These are phyloP conservation scores for Saccharomyces hybrid DNA, from an alignment of 1,139 yeast genomes.

Conservation along the genomic window DNA sequence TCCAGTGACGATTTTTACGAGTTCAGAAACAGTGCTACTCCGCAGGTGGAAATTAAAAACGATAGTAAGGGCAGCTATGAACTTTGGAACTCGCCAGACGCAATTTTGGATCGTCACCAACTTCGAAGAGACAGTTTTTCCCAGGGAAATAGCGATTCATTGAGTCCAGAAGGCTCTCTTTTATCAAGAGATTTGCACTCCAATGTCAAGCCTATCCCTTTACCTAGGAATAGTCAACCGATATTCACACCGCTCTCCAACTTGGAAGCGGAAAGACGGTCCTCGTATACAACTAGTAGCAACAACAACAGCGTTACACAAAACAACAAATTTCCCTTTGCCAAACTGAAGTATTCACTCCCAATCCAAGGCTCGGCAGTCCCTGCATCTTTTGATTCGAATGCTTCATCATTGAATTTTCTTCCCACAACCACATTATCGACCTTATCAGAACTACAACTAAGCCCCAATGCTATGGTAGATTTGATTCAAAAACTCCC, in stretches of 20 bases:
- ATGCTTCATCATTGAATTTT: conserved; percentile 16
- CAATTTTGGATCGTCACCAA: neutral
- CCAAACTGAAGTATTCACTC: conserved; percentile 3
- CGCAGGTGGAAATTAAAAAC: neutral
- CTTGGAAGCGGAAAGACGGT: conserved; percentile 13
- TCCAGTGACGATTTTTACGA: conserved; percentile 4
- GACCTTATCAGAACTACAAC: conserved; percentile 12
- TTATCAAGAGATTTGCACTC: conserved; percentile 23
- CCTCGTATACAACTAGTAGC: conserved; percentile 9
- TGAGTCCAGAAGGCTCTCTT: conserved; percentile 13
- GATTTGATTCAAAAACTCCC: conserved; percentile 41
- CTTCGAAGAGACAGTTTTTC: neutral
- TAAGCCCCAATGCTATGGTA: conserved; percentile 23
- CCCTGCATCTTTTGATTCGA: conserved; percentile 12
- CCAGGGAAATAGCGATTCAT: conserved; percentile 2
- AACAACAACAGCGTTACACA: conserved; percentile 5
- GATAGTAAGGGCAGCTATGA: neutral
- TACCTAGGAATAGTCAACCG: conserved; percentile 19
- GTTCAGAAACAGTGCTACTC: conserved; percentile 2
- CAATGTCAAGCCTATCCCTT: conserved; percentile 30
- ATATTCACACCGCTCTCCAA: conserved; percentile 14
- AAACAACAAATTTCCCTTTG: neutral
- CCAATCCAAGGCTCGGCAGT: conserved; percentile 10
- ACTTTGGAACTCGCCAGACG: neutral
- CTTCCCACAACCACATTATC: conserved; percentile 13